A percentile compares a stretch with the other conserved stretches of the same genome.
Evolutionary conservation across 2,329 filamentous ascomycete genomes (phyloP).

Genomic region (Chaetomiaceae sp.): DNA sequence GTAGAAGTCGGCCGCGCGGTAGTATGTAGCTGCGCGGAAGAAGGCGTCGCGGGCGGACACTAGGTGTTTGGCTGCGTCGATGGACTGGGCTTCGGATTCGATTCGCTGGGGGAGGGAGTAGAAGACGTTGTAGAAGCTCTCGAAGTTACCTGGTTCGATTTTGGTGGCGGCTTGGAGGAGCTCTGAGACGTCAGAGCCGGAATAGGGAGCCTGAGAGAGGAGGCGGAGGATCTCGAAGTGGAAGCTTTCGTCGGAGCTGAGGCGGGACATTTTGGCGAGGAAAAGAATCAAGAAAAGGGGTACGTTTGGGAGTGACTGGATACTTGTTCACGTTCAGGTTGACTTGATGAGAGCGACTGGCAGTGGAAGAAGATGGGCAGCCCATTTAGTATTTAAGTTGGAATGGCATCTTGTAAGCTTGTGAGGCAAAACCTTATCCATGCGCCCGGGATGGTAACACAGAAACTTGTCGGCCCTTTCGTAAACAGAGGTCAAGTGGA

Average conservation of each 20-base stretch:
- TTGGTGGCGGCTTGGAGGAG: not conserved
- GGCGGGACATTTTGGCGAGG: too few relatives aligned
- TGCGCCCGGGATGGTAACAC: too few relatives aligned
- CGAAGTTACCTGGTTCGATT: not conserved
- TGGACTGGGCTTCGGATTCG: not conserved
- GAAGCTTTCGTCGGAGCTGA: not conserved
- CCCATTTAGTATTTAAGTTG: too few relatives aligned
- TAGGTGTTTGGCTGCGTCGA: not conserved
- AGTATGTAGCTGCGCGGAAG: not conserved
- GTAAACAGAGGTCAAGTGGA: too few relatives aligned
- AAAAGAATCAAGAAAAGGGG: too few relatives aligned
- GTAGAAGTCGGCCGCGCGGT: not conserved
- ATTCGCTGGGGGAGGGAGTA: not conserved
- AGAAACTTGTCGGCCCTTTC: too few relatives aligned
- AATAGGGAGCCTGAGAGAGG: not conserved
- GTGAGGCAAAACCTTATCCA: too few relatives aligned
- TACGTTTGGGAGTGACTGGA: too few relatives aligned
- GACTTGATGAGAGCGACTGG: too few relatives aligned
- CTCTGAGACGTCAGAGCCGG: not conserved
- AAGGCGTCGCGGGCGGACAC: not conserved
- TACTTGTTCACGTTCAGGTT: too few relatives aligned
- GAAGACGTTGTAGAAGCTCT: not conserved
- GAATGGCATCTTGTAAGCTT: too few relatives aligned
- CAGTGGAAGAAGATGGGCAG: too few relatives aligned
- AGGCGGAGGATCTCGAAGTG: not conserved